A percentile compares a stretch with the other conserved stretches of the same genome.
These are phyloP conservation scores for barrel medic (Medicago truncatula) DNA, from an alignment of 306 rosid species.

Conservation along the genomic window DNA sequence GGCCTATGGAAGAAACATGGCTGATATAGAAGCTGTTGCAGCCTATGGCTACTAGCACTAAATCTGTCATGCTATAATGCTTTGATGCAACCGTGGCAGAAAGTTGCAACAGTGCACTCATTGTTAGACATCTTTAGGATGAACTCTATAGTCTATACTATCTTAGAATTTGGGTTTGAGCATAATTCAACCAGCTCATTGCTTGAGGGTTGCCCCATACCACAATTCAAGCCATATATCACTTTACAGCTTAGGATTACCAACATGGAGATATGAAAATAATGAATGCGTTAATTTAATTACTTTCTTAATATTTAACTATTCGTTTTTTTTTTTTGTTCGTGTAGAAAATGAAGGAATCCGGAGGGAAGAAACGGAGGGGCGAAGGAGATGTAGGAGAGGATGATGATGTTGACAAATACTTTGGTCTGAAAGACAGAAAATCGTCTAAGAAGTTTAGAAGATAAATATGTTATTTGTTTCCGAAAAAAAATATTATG, in stretches of 20 bases:
- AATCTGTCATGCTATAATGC: too few relatives aligned
- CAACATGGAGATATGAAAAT: neutral
- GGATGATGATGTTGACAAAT: conserved; percentile 64
- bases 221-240: neutral
- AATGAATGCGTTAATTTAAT: conserved; percentile 14
- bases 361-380: conserved; percentile 56
- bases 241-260: neutral
- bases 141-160: too few relatives aligned
- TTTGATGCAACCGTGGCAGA: too few relatives aligned
- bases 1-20: too few relatives aligned
- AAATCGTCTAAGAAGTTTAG: conserved; percentile 60
- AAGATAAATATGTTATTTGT: conserved; percentile 30
- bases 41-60: too few relatives aligned
- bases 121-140: too few relatives aligned
- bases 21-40: too few relatives aligned
- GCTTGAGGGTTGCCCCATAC: too few relatives aligned
- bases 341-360: conserved; percentile 70
- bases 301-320: neutral
- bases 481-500: neutral
- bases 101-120: too few relatives aligned
- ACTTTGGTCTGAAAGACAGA: conserved; percentile 54
- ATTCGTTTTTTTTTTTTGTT: conserved; percentile 23
- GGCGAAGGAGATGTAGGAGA: conserved; percentile 51
- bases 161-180: too few relatives aligned
- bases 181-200: too few relatives aligned